phyloP scores from a whole-genome alignment of 2,329 filamentous ascomycete genomes.

The Talaromyces islandicus region DNA sequence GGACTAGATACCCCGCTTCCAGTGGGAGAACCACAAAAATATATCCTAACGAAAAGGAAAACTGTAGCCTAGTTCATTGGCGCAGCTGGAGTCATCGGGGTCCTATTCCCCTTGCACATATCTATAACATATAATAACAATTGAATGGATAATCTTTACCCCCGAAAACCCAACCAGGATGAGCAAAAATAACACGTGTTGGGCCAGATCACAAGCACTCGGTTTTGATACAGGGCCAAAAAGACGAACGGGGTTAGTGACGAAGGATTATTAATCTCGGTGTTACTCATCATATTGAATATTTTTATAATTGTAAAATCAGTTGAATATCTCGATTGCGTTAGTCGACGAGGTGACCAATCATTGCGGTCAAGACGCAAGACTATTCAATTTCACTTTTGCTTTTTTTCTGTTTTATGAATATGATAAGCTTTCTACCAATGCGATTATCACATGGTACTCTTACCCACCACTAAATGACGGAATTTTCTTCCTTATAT shows the following conservation, averaged over 20 bases:
- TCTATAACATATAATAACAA: too few species aligned
- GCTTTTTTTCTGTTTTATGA: neutral
- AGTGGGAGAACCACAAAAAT: neutral
- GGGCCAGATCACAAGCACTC: neutral
- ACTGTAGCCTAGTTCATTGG: neutral
- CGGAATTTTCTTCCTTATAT: neutral
- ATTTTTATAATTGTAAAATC: neutral
- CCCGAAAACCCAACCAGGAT: neutral
- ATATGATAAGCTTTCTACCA: neutral
- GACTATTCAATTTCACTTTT: neutral
- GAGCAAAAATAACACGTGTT: neutral
- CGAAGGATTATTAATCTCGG: neutral
- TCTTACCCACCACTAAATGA: neutral
- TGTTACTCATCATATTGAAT: neutral
- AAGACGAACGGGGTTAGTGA: neutral
- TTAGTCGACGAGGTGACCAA: neutral
- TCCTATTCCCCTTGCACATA: neutral
- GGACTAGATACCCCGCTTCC: neutral
- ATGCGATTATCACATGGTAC: neutral
- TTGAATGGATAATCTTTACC: neutral
- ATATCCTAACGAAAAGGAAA: neutral
- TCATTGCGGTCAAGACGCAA: neutral
- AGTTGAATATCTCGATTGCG: neutral
- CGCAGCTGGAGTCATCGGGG: neutral
- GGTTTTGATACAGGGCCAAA: neutral